These are phyloP conservation scores for Tetracentron sinense DNA, from an alignment of 164 flowering plant genomes.

Conservation along the genomic window DNA sequence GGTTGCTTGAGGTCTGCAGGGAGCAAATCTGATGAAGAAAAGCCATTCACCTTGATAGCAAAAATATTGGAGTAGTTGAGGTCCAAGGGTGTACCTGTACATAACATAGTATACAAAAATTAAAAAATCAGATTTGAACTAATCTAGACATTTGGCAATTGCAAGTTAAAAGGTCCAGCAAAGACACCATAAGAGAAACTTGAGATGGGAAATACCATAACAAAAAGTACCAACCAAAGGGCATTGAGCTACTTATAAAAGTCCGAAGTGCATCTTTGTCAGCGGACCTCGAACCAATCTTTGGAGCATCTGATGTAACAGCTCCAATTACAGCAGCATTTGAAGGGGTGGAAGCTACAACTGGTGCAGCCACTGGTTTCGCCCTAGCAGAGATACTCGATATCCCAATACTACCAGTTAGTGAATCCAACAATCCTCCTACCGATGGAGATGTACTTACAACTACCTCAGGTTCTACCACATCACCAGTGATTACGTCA, in stretches of 20 bases:
- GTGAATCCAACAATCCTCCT: constrained; percentile 92
- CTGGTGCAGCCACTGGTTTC: constrained; percentile 84
- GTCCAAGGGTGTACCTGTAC: constrained; percentile 89
- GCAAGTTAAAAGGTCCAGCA: constrained; percentile 3
- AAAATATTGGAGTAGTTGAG: constrained; percentile 65
- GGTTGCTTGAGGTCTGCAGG: constrained; percentile 87
- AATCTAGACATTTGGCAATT: not conserved
- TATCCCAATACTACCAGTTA: constrained; percentile 94
- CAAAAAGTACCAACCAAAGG: constrained; percentile 89
- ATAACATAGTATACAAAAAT: constrained; percentile 5
- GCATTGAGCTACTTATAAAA: constrained; percentile 86
- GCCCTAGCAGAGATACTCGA: constrained; percentile 80
- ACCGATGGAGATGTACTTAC: constrained; percentile 70
- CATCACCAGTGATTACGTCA: constrained; percentile 71
- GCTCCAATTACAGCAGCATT: constrained; percentile 49
- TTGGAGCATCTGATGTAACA: constrained; percentile 62
- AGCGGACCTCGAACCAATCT: constrained; percentile 55
- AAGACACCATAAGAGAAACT: constrained; percentile 8
- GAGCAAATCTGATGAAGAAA: constrained; percentile 73
- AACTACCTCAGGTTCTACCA: constrained; percentile 78
- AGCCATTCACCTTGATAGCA: constrained; percentile 70
- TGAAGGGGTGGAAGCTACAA: constrained; percentile 55
- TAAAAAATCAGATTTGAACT: constrained; percentile 9
- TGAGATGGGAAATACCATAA: constrained; percentile 48
- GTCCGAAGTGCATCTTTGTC: constrained; percentile 82